Base-by-base conservation (phyloP, 2,329 filamentous ascomycete species). In the Aspergillus aculeatus region DNA sequence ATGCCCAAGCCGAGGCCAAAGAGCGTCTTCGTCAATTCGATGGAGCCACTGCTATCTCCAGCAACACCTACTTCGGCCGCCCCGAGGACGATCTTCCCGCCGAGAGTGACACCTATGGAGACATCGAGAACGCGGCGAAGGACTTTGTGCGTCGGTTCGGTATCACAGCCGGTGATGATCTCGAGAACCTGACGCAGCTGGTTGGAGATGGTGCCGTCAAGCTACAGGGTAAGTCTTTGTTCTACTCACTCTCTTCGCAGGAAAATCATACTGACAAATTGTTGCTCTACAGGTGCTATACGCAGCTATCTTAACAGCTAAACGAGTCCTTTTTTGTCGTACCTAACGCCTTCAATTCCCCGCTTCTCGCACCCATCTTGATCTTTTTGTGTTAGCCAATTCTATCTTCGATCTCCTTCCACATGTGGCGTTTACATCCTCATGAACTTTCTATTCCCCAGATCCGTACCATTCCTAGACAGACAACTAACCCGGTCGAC, bases 141-240 rank as follows among this genome's bases (percentile, higher is more conserved):
- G 95, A 99, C 77, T 96, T 98, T 78, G 88, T 98, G 32, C 87
- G 95, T 71, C 92, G 91, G 73, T 97, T 98, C 73, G 95, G 95
- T 53, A 90, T 97, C 68, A 98, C 94, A 4, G 94, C 95, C 24
- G 93, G 92, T 58, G 95, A 99, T 73, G 95, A 99, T 76, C 79
- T 99, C 58, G 95, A 99, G 76, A 96, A 96, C 76, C 77, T 98
- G 68, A 89, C 88, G 24, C 86, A 88, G 67, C 84, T 92, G 64
- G 80, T 97, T 4, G 95, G 94, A 31, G 92, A 97, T 70, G 94
- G 92, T 47, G 92, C 92, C 14, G 86, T 83, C 50, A 89, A 87
- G 77, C 82, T 98, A 72, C 92, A 97, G 80, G 92, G 90, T 72
- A 82, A 64, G 72, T 66, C 9, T 49, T 16, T 50, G 48, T 44